Evolutionary conservation across 2,329 filamentous ascomycete species (phyloP), one percentile per base, ranked within the genome.

Genomic region (Berkeleyomyces rouxiae): DNA sequence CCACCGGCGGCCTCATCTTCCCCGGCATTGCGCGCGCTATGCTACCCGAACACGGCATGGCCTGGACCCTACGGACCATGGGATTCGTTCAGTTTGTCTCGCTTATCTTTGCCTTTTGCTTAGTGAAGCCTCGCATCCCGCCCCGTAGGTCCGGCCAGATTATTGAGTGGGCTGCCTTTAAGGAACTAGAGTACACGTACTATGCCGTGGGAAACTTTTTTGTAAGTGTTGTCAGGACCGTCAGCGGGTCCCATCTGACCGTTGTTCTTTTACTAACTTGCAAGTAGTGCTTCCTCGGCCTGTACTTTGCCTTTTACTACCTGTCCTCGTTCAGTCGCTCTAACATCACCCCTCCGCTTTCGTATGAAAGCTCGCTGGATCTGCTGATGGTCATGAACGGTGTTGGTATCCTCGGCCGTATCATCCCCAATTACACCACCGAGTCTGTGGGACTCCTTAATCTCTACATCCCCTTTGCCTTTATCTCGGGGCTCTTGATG

Each of bases 381-480:
- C 70, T 88, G 6, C 73, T 88, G 10, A 75, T 87, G 36, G 74
- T 87, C 3, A 74, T 87, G 68, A 89, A 88, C 71, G 83, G 80
- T 23, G 75, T 83, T 9, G 82, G 84, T 1, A 63, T 82, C 11
- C 63, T 80, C 2, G 82, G 83, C 7, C 79, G 85, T 0, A 64
- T 86, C 9, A 66, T 82, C 0, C 83, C 83, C 0, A 82, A 79
- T 69, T 74, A 77, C 66, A 66, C 84, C 1, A 83, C 84, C 2
- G 83, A 87, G 72, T 70, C 70, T 7, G 62, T 74, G 16, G 85
- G 86, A 0, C 76, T 80, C 0, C 70, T 88, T 64, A 88, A 85
- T 68, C 72, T 83, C 44, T 75, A 86, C 65, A 75, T 82, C 37
- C 77, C 84, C 0, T 70, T 70, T 7, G 72, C 72, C 1, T 58